Evolutionary conservation across 371 early-diverging fungal genomes (phyloP), one percentile per base, ranked within the genome.

Genomic region (Haplosporangium sp.): DNA sequence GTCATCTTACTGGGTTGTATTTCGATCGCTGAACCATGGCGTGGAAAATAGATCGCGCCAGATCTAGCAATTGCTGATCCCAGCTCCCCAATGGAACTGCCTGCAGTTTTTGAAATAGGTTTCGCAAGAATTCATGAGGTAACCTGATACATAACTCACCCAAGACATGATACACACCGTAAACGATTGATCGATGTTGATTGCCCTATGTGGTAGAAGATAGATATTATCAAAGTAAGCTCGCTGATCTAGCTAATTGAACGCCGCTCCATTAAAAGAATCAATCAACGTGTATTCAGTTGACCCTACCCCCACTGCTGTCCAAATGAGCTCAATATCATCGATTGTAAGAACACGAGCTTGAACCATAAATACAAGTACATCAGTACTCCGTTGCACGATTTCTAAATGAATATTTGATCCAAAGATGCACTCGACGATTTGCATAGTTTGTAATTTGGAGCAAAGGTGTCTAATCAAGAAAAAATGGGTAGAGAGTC

Each of bases 261-360:
- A 6, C 15, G n/a, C 6, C 15, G 15, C n/a, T 50, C 50, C n/a
- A 15, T 50, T 15, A n/a, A n/a, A 50, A 4, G 27, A 27, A 27
- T 27, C 27, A 50, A 4, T 38, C 27, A 13, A 4, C 9, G 17
- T 17, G 61, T 10, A 40, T 20, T 15, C 35, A 4, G n/a, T 35
- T 4, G 19, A 37, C 64, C 77, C 60, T 71, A 84, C 84, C 15
- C 76, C 84, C 44, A 83, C 74, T 45, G 86, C 72, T 8, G 77
- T 70, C 86, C 86, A 86, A 17, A 86, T 83, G 17, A 84, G 69
- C 50, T 86, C 86, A n/a, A 86, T 47, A n/a, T 85, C 86, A n/a
- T 59, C 61, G 4, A 74, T 53, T 15, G 75, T 77, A 35, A 86
- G 63, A 35, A 77, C 67, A n/a, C 72, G 67, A 19, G 83, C 73